Evolutionary conservation across 2,329 filamentous ascomycete species (phyloP), one percentile per base, ranked within the genome.

Genomic region (Microdochium trichocladiopsis): DNA sequence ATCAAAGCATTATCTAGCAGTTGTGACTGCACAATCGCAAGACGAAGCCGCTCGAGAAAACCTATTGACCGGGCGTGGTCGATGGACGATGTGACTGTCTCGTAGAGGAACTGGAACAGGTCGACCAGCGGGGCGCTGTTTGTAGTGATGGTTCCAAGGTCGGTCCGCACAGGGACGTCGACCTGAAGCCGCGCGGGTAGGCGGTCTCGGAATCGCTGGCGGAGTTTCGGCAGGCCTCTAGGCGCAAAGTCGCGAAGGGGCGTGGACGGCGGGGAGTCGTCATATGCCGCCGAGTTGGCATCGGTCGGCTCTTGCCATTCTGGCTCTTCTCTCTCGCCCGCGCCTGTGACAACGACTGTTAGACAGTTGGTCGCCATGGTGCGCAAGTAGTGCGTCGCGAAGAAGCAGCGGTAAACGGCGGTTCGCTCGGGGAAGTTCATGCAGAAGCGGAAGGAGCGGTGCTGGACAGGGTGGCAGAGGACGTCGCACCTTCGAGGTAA

Each of bases 31-130:
- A 66, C 58, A 48, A 66, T 66, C 47, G 62, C 60, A 45, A 66
- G 63, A 11, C 64, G 63, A n/a, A 67, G 58, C 24, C 64, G 60
- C 56, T 67, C 65, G 51, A 67, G 58, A 52, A 66, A 66, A 16
- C 60, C 62, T 52, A 62, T 61, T 41, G 63, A 63, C 25, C 61
- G 59, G 24, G 60, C 57, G 55, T 62, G 62, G 49, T 66, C 63
- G 52, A 66, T 66, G 4, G 63, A 65, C n/a, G 62, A 64, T 37
- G 62, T 65, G 14, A 66, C 61, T 37, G 62, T 63, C 51, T 62
- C 61, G n/a, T 65, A 48, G 21, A 63, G 43, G 24, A 63, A 48
- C 49, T 58, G 60, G 14, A 64, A 21, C 25, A 60, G 45, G 16
- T 61, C 58, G 50, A 63, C 16, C 16, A 63, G 36, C n/a, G 63